A percentile compares a stretch with the other conserved stretches of the same genome.
phyloP scores from a whole-genome alignment of 192 early-diverging fungal genomes.

The Glomus cerebriforme region DNA sequence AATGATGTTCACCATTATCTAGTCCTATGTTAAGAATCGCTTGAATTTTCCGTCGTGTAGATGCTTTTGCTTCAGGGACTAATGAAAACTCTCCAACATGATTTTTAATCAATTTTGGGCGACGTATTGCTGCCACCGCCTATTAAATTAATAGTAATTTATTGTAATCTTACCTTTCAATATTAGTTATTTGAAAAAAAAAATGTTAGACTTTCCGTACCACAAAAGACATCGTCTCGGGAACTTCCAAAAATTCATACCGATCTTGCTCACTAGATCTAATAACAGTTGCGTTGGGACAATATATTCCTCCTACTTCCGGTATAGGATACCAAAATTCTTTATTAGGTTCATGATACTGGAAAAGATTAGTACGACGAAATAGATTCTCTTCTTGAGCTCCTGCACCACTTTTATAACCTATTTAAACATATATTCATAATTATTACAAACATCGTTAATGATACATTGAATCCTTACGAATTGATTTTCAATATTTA shows the following conservation, averaged over 20 bases:
- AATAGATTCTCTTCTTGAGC: slow-evolving; percentile 50
- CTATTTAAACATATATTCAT: background rate
- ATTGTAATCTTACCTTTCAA: too few relatives aligned
- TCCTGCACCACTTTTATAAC: slow-evolving; percentile 40
- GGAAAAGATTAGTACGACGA: slow-evolving; percentile 45
- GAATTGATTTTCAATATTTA: background rate
- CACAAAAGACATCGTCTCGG: slow-evolving; percentile 47
- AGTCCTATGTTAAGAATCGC: slow-evolving; percentile 47
- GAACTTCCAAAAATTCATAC: slow-evolving; percentile 41
- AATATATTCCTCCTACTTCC: slow-evolving; percentile 44
- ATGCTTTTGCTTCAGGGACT: slow-evolving; percentile 31
- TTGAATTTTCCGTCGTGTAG: slow-evolving; percentile 48
- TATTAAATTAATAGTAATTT: background rate
- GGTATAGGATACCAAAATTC: slow-evolving; percentile 46
- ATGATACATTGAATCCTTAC: background rate
- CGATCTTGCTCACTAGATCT: slow-evolving; percentile 37
- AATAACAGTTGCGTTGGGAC: slow-evolving; percentile 46
- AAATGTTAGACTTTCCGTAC: slow-evolving; percentile 19
- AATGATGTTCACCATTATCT: slow-evolving; percentile 39
- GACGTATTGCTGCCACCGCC: background rate
- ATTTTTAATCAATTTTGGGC: background rate
- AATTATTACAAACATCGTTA: background rate
- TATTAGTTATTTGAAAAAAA: too few relatives aligned
- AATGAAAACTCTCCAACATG: slow-evolving; percentile 24
- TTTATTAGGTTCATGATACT: slow-evolving; percentile 42